Percentiles rank a stretch among this genome's conserved stretches.
phyloP scores from a whole-genome alignment of 2,329 filamentous ascomycete species.

The Phyllosticta citribraziliensis region DNA sequence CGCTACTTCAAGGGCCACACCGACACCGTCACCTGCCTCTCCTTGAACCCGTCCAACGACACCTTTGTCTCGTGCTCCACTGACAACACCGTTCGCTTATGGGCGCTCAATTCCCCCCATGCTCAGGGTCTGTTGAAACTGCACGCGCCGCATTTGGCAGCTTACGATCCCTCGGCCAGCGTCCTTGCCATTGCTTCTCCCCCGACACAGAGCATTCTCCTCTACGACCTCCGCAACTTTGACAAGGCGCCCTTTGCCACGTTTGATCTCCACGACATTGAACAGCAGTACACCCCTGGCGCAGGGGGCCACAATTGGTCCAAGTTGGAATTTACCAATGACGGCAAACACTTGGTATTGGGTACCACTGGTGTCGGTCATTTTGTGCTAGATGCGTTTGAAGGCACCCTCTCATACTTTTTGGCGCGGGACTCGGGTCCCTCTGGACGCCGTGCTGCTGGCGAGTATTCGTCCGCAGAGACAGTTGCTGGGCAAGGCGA shows the following conservation, averaged over 20 bases:
- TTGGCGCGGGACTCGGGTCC: constrained; percentile 40
- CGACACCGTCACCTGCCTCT: constrained; percentile 69
- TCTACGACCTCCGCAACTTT: constrained; percentile 91
- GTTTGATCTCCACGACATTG: constrained; percentile 67
- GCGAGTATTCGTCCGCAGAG: constrained; percentile 25
- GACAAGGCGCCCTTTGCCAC: constrained; percentile 81
- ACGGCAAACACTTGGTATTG: constrained; percentile 77
- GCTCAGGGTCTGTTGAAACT: constrained; percentile 73
- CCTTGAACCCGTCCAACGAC: constrained; percentile 77
- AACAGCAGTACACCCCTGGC: constrained; percentile 39
- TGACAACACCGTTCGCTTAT: constrained; percentile 85
- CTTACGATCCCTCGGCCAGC: constrained; percentile 85
- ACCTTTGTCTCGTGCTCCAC: constrained; percentile 85
- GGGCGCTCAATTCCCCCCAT: constrained; percentile 75
- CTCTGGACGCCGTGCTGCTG: constrained; percentile 34
- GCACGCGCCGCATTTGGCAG: constrained; percentile 68
- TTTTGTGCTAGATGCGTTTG: constrained; percentile 88
- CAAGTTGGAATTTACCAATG: constrained; percentile 89
- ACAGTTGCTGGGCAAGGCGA: constrained; percentile 58
- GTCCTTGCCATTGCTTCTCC: constrained; percentile 87
- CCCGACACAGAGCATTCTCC: constrained; percentile 64
- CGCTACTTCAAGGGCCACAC: constrained; percentile 93
- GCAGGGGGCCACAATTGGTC: constrained; percentile 54
- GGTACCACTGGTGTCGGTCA: constrained; percentile 78
- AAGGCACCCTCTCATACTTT: constrained; percentile 68